These are phyloP conservation scores for Apiospora rasikravindrae DNA, from an alignment of 2,329 filamentous ascomycete species.

Conservation along the genomic window DNA sequence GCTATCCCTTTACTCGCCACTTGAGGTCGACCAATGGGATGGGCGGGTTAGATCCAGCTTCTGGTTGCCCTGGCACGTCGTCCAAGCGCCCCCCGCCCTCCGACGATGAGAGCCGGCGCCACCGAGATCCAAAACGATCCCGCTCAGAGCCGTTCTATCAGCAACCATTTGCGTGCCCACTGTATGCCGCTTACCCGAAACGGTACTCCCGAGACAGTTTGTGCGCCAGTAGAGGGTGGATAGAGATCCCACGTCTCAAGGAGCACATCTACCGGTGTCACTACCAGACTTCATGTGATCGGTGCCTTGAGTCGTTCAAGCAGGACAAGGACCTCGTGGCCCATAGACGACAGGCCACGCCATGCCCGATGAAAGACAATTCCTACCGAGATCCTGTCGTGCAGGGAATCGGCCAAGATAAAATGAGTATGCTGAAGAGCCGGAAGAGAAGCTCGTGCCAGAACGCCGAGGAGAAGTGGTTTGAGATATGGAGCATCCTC, in stretches of 20 bases:
- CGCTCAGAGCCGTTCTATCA: background rate
- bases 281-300: background rate
- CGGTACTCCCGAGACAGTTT: background rate
- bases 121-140: background rate
- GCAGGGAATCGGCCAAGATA: background rate
- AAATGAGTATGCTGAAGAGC: background rate
- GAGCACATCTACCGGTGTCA: slow-evolving; percentile 17
- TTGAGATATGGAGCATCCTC: slow-evolving; percentile 11
- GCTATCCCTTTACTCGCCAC: background rate
- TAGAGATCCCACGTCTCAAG: slow-evolving; percentile 14
- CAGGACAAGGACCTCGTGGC: background rate
- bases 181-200: background rate
- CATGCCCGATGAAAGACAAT: background rate
- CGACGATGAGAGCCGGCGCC: background rate
- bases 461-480: background rate
- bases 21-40: background rate
- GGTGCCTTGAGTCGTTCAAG: slow-evolving; percentile 5
- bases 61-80: background rate
- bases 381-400: background rate
- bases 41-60: background rate
- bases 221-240: slow-evolving; percentile 2
- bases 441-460: background rate
- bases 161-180: background rate
- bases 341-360: background rate
- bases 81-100: background rate